Percentiles rank a stretch among this genome's conserved stretches.
These are phyloP conservation scores for Pulveroboletus sp. DNA, from an alignment of 768 basidiomycete genomes.

Conservation along the genomic window DNA sequence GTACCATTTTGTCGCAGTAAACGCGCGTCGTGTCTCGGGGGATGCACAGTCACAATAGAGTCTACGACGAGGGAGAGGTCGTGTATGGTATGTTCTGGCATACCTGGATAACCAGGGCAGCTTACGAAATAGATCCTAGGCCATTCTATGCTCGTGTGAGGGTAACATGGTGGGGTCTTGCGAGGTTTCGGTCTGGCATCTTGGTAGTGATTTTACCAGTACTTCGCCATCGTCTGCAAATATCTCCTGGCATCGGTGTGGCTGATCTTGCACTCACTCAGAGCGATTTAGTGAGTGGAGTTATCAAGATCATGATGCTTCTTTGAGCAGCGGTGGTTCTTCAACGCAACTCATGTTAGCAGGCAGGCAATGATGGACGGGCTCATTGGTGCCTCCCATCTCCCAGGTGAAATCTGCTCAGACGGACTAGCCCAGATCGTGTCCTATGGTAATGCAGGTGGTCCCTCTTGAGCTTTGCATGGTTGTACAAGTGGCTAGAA, in stretches of 20 bases:
- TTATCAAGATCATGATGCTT: conserved; percentile 2
- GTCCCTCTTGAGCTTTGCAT: too few relatives aligned
- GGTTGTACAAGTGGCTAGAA: too few relatives aligned
- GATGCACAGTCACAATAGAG: conserved; percentile 8
- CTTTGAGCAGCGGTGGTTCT: conserved; percentile 18
- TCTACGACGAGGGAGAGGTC: not conserved
- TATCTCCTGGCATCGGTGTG: conserved; percentile 10
- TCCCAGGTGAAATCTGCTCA: too few relatives aligned
- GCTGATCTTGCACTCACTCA: conserved; percentile 17
- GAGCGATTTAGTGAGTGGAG: not conserved
- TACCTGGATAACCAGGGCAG: not conserved
- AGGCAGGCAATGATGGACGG: too few relatives aligned
- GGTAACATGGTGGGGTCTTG: not conserved
- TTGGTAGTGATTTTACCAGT: conserved; percentile 13
- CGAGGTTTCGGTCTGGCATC: conserved; percentile 13
- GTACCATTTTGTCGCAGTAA: conserved; percentile 89
- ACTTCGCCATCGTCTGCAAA: conserved; percentile 10
- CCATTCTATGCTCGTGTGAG: not conserved
- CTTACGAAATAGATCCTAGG: not conserved
- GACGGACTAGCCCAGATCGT: too few relatives aligned
- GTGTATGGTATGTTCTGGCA: conserved; percentile 4
- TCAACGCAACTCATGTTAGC: not conserved
- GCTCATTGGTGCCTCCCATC: too few relatives aligned
- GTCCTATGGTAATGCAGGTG: too few relatives aligned
- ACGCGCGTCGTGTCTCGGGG: conserved; percentile 47